Evolutionary conservation across 164 flowering plant species (phyloP).

Genomic region (Vitis rotundifolia): DNA sequence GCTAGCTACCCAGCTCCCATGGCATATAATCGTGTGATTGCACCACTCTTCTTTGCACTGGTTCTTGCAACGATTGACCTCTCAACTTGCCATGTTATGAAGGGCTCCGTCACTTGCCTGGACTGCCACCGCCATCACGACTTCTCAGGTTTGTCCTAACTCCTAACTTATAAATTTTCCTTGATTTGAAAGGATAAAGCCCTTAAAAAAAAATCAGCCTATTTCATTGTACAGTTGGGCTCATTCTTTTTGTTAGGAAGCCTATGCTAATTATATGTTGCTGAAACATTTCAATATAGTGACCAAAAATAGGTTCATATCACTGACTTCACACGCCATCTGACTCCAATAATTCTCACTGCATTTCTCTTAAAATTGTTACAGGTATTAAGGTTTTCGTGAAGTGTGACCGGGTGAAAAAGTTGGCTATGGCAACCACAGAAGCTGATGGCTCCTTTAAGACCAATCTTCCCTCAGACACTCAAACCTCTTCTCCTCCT

Average conservation of each 20-base stretch:
- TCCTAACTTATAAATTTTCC: background rate
- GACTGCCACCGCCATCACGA: conserved; percentile 35
- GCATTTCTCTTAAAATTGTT: background rate
- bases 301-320: too few species aligned
- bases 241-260: too few species aligned
- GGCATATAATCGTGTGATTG: conserved; percentile 9
- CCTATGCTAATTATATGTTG: too few species aligned
- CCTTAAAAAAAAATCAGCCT: too few species aligned
- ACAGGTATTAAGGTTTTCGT: conserved; percentile 53
- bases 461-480: conserved; percentile 33
- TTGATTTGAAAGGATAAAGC: too few species aligned
- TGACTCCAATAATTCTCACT: background rate
- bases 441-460: conserved; percentile 45
- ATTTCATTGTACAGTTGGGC: too few species aligned
- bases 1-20: conserved; percentile 4
- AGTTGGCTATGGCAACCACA: conserved; percentile 38
- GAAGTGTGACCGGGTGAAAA: conserved; percentile 54
- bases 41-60: conserved; percentile 26
- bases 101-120: conserved; percentile 54
- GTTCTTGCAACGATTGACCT: conserved; percentile 25
- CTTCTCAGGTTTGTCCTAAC: conserved; percentile 37
- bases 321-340: background rate
- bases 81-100: conserved; percentile 32
- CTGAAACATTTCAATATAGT: too few species aligned
- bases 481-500: conserved; percentile 13